A percentile compares a stretch with the other conserved stretches of the same genome.
Conservation (phyloP, 2,329 filamentous ascomycete species). For the Aspergillus phoenicis region DNA sequence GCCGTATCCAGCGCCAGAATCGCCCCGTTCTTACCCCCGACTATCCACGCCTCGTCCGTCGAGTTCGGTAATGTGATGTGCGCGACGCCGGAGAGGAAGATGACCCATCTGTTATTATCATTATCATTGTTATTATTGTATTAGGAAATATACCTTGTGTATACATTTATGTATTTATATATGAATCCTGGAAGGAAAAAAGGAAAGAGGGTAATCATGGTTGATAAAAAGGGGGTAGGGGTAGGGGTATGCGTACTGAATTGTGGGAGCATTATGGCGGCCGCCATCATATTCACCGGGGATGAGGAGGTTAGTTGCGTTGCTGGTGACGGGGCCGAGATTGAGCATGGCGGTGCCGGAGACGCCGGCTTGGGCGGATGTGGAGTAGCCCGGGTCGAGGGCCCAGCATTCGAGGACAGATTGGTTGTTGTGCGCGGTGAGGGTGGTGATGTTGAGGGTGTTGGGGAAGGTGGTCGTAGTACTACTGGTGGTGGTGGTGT, state of each 20-base stretch:
- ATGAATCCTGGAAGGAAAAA: too few relatives aligned
- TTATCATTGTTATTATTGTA: neutral
- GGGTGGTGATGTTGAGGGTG: conserved; percentile 48
- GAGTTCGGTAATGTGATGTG: conserved; percentile 48
- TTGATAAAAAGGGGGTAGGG: too few relatives aligned
- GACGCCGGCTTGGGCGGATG: conserved; percentile 36
- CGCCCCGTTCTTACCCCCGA: conserved; percentile 46
- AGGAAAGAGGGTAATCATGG: too few relatives aligned
- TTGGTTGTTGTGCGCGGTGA: conserved; percentile 39
- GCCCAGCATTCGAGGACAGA: conserved; percentile 54
- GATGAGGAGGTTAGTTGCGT: conserved; percentile 42
- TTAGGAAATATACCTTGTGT: neutral
- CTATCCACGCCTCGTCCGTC: conserved; percentile 40
- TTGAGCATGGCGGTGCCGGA: conserved; percentile 33
- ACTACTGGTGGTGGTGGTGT: neutral
- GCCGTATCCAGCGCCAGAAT: conserved; percentile 49
- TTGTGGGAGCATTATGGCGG: conserved; percentile 46
- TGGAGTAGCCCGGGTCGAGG: conserved; percentile 40
- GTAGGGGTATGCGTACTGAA: conserved; percentile 39
- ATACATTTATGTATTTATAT: too few relatives aligned
- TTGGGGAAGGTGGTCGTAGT: conserved; percentile 8
- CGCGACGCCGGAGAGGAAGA: conserved; percentile 46
- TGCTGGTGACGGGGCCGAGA: conserved; percentile 36
- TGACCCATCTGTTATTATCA: conserved; percentile 29
- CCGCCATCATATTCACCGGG: conserved; percentile 45